A percentile compares a stretch with the other conserved stretches of the same genome.
These are phyloP conservation scores for Fraxinus sp. DNA, from an alignment of 305 asterid genomes.

Conservation along the genomic window DNA sequence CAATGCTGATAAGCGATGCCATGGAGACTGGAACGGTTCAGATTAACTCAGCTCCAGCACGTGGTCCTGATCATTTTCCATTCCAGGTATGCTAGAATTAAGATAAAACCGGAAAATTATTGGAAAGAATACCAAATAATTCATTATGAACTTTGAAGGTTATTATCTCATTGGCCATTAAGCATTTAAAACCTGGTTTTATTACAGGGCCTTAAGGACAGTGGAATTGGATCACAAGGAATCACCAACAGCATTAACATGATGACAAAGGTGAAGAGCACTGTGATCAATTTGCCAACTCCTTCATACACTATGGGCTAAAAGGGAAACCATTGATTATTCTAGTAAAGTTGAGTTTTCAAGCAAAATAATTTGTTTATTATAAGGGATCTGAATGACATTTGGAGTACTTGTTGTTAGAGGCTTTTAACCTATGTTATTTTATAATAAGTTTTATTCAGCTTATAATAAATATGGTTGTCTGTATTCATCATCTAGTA, in stretches of 20 bases:
- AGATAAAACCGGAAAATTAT: background rate
- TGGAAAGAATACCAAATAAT: background rate
- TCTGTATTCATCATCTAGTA: background rate
- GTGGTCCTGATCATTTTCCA: slow-evolving; percentile 97
- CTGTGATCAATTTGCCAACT: slow-evolving; percentile 89
- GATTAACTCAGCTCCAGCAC: slow-evolving; percentile 95
- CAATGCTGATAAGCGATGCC: slow-evolving; percentile 86
- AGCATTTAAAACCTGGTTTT: background rate
- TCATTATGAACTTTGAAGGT: background rate
- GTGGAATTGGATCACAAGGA: slow-evolving; percentile 97
- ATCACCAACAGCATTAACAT: slow-evolving; percentile 88
- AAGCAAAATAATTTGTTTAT: background rate
- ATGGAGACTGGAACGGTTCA: slow-evolving; percentile 94
- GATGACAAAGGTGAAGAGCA: slow-evolving; percentile 94
- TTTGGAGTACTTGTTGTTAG: background rate
- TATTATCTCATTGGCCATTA: background rate
- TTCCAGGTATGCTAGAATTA: slow-evolving; percentile 55
- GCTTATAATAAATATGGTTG: background rate
- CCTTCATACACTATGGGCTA: slow-evolving; percentile 92
- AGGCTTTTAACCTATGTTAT: background rate
- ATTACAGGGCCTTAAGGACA: slow-evolving; percentile 82
- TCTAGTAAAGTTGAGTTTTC: background rate
- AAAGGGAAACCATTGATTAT: background rate
- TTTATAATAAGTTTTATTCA: background rate
- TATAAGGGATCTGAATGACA: background rate